Evolutionary conservation across 768 basidiomycete species (phyloP), one percentile per base, ranked within the genome.

Genomic region (Termitomyces sp.): DNA sequence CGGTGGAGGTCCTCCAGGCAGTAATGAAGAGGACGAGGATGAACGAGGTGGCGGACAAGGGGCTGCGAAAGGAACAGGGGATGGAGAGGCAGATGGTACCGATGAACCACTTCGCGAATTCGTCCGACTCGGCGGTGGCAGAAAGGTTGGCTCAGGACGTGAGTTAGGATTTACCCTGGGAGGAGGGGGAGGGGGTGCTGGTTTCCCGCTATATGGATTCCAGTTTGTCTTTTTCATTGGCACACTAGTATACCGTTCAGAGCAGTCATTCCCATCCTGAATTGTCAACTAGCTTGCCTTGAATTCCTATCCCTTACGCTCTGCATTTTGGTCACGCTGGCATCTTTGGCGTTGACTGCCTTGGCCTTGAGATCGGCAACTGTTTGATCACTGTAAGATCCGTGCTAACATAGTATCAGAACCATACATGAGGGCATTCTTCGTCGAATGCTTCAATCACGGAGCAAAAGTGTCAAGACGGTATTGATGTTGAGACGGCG

Each of bases 351-450:
- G 56, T 81, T 84, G 22, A 70, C 68, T 10, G 88, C 88, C 62
- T 82, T 84, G 41, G 80, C 80, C 67, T 86, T 87, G 51, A 89
- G 69, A 46, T 88, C 87, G 55, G 85, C 82, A 57, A 87, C 84
- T 85, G 33, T 7, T n/a, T 59, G 41, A 16, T 44, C 36, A 50
- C 54, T 56, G 59, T 37, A 61, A 52, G 45, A 47, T 55, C 8
- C 54, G 57, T 46, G 24, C 33, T 49, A 49, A 16, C 18, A 36
- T 50, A n/a, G 44, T 31, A 41, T n/a, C 13, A 54, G 41, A 49
- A 37, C 41, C 67, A 63, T 69, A 73, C 74, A 74, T 50, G 73
- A 73, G 57, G 72, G 74, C 71, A 58, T 58, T 13, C 24, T 51
- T n/a, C 26, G 9, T 18, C 24, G 6, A 16, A n/a, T 10, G 12